Evolutionary conservation across 2,329 filamentous ascomycete species (phyloP).

Genomic region (Rhynchosporium agropyri): DNA sequence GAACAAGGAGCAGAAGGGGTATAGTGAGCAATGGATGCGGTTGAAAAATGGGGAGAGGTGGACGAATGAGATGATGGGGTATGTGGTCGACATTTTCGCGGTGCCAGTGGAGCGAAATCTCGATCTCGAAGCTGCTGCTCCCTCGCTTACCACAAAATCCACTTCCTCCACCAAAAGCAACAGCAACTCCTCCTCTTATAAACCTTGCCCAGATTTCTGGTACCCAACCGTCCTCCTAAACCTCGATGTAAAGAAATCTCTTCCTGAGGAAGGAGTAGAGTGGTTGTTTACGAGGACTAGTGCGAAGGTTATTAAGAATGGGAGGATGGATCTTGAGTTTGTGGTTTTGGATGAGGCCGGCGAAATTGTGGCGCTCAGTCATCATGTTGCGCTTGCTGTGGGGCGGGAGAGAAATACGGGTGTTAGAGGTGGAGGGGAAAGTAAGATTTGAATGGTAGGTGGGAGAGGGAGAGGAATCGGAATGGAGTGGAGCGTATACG

Average conservation of each 20-base stretch:
- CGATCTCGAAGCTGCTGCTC: slow-evolving; percentile 32
- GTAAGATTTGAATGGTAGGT: slow-evolving; percentile 29
- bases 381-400: slow-evolving; percentile 68
- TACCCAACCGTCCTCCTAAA: slow-evolving; percentile 68
- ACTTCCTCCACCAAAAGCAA: too few species aligned
- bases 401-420: slow-evolving; percentile 61
- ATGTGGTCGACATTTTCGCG: slow-evolving; percentile 67
- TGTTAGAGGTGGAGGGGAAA: slow-evolving; percentile 30
- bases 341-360: slow-evolving; percentile 64
- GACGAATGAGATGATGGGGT: slow-evolving; percentile 66
- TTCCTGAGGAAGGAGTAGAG: slow-evolving; percentile 69
- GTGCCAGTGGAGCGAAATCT: slow-evolving; percentile 60
- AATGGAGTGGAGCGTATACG: neutral
- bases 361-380: slow-evolving; percentile 67
- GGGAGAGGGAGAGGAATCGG: neutral
- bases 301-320: slow-evolving; percentile 69
- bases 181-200: neutral
- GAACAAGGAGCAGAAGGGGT: slow-evolving; percentile 46
- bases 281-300: slow-evolving; percentile 70
- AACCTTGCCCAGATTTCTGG: slow-evolving; percentile 40
- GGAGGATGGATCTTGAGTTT: slow-evolving; percentile 75
- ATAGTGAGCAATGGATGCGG: slow-evolving; percentile 67
- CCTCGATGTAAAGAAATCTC: slow-evolving; percentile 72
- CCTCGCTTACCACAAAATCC: neutral
- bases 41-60: slow-evolving; percentile 62